phyloP scores from a whole-genome alignment of 2,329 filamentous ascomycete species.

The Claviceps paspali region DNA sequence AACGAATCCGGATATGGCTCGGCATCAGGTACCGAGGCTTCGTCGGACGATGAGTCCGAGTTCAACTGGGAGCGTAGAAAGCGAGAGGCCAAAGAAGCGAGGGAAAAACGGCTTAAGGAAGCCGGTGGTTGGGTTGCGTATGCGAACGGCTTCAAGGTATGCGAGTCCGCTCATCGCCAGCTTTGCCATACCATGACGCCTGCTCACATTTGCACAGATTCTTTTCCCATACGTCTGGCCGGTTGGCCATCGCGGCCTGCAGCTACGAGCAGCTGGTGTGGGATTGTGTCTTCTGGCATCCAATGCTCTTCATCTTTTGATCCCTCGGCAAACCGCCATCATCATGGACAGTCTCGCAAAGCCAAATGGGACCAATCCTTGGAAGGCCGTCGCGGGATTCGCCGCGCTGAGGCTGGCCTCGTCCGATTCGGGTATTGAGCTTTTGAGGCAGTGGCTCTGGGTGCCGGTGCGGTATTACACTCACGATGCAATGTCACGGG shows the following conservation, averaged over 20 bases:
- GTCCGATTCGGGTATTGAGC: constrained; percentile 38
- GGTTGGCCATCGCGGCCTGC: constrained; percentile 46
- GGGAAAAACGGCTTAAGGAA: constrained; percentile 54
- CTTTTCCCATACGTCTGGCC: constrained; percentile 74
- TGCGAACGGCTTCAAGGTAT: constrained; percentile 52
- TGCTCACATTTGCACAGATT: constrained; percentile 27
- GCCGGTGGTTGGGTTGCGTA: constrained; percentile 68
- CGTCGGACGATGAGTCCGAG: constrained; percentile 28
- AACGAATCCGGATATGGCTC: constrained; percentile 26
- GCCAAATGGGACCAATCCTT: constrained; percentile 29
- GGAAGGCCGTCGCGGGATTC: constrained; percentile 37
- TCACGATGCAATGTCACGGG: constrained; percentile 35
- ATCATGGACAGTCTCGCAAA: constrained; percentile 51
- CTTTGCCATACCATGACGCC: too few species aligned
- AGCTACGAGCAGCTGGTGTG: constrained; percentile 52
- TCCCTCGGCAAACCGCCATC: constrained; percentile 68
- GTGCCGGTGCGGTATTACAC: constrained; percentile 43
- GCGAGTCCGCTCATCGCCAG: too few species aligned
- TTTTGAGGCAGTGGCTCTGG: constrained; percentile 40
- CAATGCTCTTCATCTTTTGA: constrained; percentile 59
- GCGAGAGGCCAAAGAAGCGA: constrained; percentile 39
- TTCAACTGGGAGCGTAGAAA: constrained; percentile 38
- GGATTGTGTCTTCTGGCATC: constrained; percentile 51
- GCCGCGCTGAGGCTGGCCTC: constrained; percentile 34
- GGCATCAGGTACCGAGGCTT: constrained; percentile 22